Evolutionary conservation across 306 rosid species (phyloP).

Genomic region (Casuarina equisetifolia): DNA sequence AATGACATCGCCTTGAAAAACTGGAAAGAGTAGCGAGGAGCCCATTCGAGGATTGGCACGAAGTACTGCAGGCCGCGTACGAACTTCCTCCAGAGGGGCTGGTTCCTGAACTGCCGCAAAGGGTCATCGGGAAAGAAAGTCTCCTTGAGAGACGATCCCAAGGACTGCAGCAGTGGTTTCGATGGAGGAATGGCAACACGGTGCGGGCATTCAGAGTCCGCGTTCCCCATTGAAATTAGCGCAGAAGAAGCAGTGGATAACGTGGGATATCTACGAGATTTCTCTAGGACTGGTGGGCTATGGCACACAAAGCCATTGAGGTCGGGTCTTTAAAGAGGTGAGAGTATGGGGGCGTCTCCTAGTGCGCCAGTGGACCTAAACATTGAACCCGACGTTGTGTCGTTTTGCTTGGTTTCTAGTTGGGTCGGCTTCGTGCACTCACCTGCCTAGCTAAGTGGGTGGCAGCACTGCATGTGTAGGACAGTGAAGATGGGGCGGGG

Average conservation of each 20-base stretch:
- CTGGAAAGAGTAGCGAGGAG: conserved; percentile 52
- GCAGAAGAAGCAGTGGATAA: no score
- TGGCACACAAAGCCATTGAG: background rate
- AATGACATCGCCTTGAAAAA: conserved; percentile 67
- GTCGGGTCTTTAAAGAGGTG: background rate
- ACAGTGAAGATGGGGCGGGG: background rate
- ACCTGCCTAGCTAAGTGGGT: no score
- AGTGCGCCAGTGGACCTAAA: conserved; percentile 33
- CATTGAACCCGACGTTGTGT: background rate
- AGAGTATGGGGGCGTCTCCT: background rate
- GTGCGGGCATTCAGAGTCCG: conserved; percentile 35
- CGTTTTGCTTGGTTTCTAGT: background rate
- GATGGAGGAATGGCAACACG: conserved; percentile 66
- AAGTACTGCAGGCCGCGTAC: conserved; percentile 64
- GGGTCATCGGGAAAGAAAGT: conserved; percentile 94
- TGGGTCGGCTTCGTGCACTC: no score
- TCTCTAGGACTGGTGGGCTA: no score
- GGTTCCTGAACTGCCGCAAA: conserved; percentile 64
- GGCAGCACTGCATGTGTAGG: no score
- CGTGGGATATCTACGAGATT: no score
- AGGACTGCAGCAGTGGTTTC: conserved; percentile 57
- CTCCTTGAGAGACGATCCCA: conserved; percentile 58
- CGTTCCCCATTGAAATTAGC: conserved; percentile 50
- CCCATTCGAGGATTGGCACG: conserved; percentile 87
- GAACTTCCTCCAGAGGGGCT: conserved; percentile 38